Evolutionary conservation across 441 rosid species (phyloP).

Genomic region (Erodium texanum): DNA sequence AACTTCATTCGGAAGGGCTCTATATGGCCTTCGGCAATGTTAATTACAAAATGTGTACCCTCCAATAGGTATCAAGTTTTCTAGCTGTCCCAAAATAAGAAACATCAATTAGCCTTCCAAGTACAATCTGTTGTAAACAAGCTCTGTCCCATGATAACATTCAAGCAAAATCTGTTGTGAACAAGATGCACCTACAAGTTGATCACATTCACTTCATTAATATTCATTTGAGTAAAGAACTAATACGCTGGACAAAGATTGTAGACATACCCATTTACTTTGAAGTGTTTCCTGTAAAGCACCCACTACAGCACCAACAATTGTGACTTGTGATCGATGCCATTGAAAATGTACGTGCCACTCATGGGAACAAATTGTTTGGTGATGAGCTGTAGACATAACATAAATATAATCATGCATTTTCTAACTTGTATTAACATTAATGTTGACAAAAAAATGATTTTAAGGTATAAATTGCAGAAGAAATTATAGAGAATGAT

Average conservation of each 20-base stretch:
- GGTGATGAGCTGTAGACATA: conserved; percentile 59
- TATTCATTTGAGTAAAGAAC: not conserved
- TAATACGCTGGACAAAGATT: not conserved
- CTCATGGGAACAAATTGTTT: conserved; percentile 85
- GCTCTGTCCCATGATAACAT: not conserved
- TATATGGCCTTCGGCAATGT: not conserved
- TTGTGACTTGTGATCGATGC: conserved; percentile 89
- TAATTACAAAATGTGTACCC: not conserved
- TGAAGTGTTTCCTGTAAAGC: conserved; percentile 10
- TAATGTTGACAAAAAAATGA: too few relatives aligned
- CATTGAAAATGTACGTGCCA: conserved; percentile 77
- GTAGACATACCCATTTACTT: conserved; percentile 15
- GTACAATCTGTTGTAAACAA: not conserved
- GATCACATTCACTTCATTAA: not conserved
- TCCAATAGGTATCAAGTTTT: not conserved
- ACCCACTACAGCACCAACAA: conserved; percentile 40
- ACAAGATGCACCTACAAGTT: not conserved
- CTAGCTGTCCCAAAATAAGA: not conserved
- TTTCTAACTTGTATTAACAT: not conserved
- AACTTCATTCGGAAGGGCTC: not conserved
- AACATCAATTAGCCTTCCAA: not conserved
- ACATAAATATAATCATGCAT: not conserved
- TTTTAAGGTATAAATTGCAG: not conserved
- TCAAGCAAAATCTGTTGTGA: not conserved
- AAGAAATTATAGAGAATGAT: not conserved